phyloP scores from a whole-genome alignment of 768 basidiomycete genomes.

The Suillus occidentalis region DNA sequence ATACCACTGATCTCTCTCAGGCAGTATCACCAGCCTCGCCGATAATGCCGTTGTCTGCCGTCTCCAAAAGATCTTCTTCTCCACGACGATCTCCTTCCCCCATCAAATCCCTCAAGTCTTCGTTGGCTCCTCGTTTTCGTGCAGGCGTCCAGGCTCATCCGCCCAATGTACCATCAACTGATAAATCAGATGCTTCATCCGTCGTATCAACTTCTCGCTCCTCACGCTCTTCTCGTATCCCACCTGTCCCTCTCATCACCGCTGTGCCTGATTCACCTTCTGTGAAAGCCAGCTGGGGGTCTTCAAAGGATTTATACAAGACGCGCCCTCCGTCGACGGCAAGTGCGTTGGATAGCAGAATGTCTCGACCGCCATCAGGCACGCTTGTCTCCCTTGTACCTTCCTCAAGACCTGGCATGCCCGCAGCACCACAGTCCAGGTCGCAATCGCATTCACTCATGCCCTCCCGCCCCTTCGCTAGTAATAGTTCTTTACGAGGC shows the following conservation, averaged over 20 bases:
- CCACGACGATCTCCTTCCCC: constrained; percentile 9
- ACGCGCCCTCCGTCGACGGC: constrained; percentile 14
- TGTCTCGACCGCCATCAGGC: constrained; percentile 14
- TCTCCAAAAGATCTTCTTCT: constrained; percentile 7
- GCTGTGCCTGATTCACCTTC: constrained; percentile 34
- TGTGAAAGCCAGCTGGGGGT: constrained; percentile 20
- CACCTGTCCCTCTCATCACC: constrained; percentile 30
- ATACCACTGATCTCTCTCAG: constrained; percentile 21
- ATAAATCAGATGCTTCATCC: constrained; percentile 30
- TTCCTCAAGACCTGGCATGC: constrained; percentile 11
- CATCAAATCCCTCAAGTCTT: constrained; percentile 15
- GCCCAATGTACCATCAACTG: constrained; percentile 10
- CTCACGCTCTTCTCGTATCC: constrained; percentile 27
- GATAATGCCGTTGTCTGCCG: not conserved
- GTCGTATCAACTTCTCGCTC: constrained; percentile 23
- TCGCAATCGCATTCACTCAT: constrained; percentile 20
- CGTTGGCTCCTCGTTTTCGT: constrained; percentile 16
- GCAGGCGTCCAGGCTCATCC: constrained; percentile 7
- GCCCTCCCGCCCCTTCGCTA: constrained; percentile 58
- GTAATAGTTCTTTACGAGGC: constrained; percentile 36
- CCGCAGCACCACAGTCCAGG: constrained; percentile 13
- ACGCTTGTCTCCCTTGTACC: constrained; percentile 12
- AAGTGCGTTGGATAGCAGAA: constrained; percentile 13
- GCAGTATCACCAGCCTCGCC: constrained; percentile 9
- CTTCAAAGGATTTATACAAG: constrained; percentile 10